Percentiles rank a stretch among this genome's conserved stretches.
phyloP scores from a whole-genome alignment of 139 green algal species.

The Picochlorum sp. region DNA sequence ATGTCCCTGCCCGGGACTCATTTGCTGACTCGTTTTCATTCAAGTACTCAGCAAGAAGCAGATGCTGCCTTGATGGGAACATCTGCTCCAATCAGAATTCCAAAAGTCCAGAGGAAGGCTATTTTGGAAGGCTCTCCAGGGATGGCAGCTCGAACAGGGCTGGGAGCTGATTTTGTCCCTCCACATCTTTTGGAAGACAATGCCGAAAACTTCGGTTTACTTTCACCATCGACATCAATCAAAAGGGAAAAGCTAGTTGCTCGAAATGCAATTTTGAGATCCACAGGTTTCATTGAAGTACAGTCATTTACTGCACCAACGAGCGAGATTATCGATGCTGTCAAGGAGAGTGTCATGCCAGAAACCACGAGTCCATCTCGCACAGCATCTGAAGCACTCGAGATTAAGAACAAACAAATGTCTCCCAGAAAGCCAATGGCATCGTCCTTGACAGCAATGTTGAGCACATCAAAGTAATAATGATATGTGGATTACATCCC shows the following conservation, averaged over 20 bases:
- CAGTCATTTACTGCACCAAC: not conserved
- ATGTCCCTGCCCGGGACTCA: not conserved
- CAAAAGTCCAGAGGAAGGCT: conserved; percentile 28
- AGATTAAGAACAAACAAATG: not conserved
- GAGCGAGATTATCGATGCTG: conserved; percentile 21
- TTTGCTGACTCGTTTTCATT: not conserved
- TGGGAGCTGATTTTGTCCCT: conserved; percentile 28
- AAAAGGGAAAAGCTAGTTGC: conserved; percentile 36
- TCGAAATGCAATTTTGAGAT: conserved; percentile 45
- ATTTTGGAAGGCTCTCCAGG: not conserved
- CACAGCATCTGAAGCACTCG: not conserved
- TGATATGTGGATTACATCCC: too few species aligned
- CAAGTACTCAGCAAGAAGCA: not conserved
- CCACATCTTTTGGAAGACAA: conserved; percentile 33
- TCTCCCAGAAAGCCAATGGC: not conserved
- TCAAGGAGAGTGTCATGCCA: conserved; percentile 15
- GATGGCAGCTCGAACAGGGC: conserved; percentile 1
- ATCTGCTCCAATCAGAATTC: conserved; percentile 46
- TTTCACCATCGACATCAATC: conserved; percentile 24
- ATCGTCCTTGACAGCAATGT: conserved; percentile 3
- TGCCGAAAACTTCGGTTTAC: conserved; percentile 1
- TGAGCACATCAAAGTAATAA: not conserved
- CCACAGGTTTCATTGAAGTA: conserved; percentile 45
- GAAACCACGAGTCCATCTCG: not conserved
- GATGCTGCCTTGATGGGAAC: conserved; percentile 23